Evolutionary conservation across 345 rosid genomes (phyloP), one percentile per base, ranked within the genome.

Genomic region (Euphorbia tirucalli): DNA sequence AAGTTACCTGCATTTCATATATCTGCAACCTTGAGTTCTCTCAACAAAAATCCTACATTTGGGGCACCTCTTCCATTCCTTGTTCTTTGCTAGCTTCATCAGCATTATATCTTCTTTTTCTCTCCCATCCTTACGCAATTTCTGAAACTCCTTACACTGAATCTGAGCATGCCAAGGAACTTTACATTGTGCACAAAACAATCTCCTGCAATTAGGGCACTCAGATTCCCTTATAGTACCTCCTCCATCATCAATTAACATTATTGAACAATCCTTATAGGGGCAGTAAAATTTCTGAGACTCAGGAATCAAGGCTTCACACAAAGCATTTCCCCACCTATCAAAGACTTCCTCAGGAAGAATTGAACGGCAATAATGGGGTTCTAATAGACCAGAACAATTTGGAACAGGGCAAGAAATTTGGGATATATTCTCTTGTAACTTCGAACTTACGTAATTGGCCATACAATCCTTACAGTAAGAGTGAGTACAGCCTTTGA

Each of bases 381-480:
- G 85, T 56, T 87, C 85, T 21, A 87, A 18, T 0, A 24, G 11
- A 0, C 80, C 86, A 18, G 16, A 25, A 43, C 85, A 85, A 13
- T 67, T 74, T 2, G 66, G 15, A 0, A 46, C 71, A 0, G 88
- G 89, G 18, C 85, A 85, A 8, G 66, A 37, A 18, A 87, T 77
- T 1, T 5, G 4, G 4, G 75, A 41, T 14, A 76, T 21, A 8
- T 74, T 82, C 16, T 81, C 84, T 0, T 84, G 72, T 49, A 91
- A 56, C 72, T 85, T 92, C 3, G 89, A 79, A 3, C 76, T 77
- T 1, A 92, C 75, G 54, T 87, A 85, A 18, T 64, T 85, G 5
- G 77, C 70, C 19, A 80, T 68, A 57, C 92, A 92, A 1, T 75
- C 75, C 1, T n/a, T 74, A 32, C 93, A 89, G 66, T 81, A 85